Base-by-base conservation (phyloP, 495 filamentous ascomycete species). In the Letharia columbiana region DNA sequence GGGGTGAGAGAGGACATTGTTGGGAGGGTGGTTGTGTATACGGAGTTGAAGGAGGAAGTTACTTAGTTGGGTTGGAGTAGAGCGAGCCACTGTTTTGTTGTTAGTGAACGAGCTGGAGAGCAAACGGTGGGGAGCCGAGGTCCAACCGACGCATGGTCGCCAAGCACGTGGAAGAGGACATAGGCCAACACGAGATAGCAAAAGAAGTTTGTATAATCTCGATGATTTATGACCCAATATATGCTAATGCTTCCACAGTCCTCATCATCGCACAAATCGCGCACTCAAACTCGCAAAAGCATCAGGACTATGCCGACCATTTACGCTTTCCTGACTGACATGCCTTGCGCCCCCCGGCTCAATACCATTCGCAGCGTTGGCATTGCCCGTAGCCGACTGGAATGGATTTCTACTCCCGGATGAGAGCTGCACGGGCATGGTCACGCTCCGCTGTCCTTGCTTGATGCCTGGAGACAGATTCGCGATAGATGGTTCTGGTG, bases 271-370 rank as follows among this genome's bases (percentile, higher is more conserved):
- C 70, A 77, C 73, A 77, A 75, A 81, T 70, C 82, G 77, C 39
- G 91, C 87, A 74, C 92, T 97, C 73, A 98, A 78, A 70, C 89
- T 92, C n/a, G 92, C 88, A 83, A 98, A 98, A 41, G 94, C 93
- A 78, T 98, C 94, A 23, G 94, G 94, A 71, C 91, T 96, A 75
- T 97, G 92, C 56, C 93, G 82, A 12, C 93, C 92, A 68, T 82
- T 86, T 66, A 95, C 88, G 71, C 93, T 97, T 70, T 95, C 94
- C 68, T 94, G 86, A 75, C 91, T 97, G 68, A 87, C 84, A 71
- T 96, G 90, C 50, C 82, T 74, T 40, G 75, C 72, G 33, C 37
- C 66, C 28, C 41, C 67, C 62, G 67, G 20, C 35, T 40, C 68
- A 61, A 61, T 71, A 49, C 77, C 62, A 61, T 61, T 50, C 28